phyloP scores from a whole-genome alignment of 2,329 filamentous ascomycete species.

The Colletotrichum tamarilloi region DNA sequence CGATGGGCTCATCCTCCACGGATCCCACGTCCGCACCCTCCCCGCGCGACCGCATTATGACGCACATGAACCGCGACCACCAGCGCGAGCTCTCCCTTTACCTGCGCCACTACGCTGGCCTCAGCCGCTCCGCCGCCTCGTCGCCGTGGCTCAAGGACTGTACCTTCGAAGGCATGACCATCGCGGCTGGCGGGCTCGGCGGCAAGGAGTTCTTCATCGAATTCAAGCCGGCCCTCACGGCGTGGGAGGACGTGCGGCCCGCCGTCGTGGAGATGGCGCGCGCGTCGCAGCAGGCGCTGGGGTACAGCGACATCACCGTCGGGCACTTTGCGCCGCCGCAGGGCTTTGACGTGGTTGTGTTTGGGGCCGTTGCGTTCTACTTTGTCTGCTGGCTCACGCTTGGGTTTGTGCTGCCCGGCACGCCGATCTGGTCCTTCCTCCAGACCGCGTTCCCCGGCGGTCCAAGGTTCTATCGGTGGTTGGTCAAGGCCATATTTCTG shows the following conservation, averaged over 20 bases:
- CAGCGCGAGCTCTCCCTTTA: slow-evolving; percentile 79
- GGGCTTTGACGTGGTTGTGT: slow-evolving; percentile 62
- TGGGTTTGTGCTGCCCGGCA: slow-evolving; percentile 64
- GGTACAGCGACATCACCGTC: slow-evolving; percentile 61
- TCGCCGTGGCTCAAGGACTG: slow-evolving; percentile 74
- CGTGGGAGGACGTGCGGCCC: slow-evolving; percentile 73
- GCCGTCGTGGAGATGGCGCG: slow-evolving; percentile 79
- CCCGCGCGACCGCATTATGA: slow-evolving; percentile 60
- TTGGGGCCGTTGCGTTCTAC: slow-evolving; percentile 65
- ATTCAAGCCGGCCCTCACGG: slow-evolving; percentile 77
- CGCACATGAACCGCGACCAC: slow-evolving; percentile 91
- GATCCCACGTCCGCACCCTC: slow-evolving; percentile 15
- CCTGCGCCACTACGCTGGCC: slow-evolving; percentile 75
- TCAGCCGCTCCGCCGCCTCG: slow-evolving; percentile 66
- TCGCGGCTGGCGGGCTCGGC: slow-evolving; percentile 58
- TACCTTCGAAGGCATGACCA: slow-evolving; percentile 69
- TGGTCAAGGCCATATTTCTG: slow-evolving; percentile 68
- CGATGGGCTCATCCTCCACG: not conserved
- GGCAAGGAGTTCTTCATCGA: slow-evolving; percentile 63
- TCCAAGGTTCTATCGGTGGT: slow-evolving; percentile 64
- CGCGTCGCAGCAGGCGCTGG: slow-evolving; percentile 67
- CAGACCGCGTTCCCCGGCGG: slow-evolving; percentile 67
- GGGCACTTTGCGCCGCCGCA: slow-evolving; percentile 53
- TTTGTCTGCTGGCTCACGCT: slow-evolving; percentile 60
- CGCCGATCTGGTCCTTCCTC: slow-evolving; percentile 59